Conservation (phyloP, 2,329 filamentous ascomycete species). For the Colletotrichum somersetense region DNA sequence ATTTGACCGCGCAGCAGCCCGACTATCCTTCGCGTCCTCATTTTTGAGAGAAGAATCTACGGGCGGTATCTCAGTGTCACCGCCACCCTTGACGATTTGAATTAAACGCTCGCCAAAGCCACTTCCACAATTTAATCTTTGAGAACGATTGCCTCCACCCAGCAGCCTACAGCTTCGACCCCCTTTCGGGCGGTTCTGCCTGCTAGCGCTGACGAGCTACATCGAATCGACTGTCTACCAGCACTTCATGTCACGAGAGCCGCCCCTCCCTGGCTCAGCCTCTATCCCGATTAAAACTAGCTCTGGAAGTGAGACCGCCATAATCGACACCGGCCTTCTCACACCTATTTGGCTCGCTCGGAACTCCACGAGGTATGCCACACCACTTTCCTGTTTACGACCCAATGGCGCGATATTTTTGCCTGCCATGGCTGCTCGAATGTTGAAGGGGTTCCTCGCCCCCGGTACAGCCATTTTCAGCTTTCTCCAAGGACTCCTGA, state of each 20-base stretch:
- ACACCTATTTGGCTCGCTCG: background rate
- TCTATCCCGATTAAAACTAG: constrained; percentile 8
- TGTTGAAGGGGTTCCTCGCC: background rate
- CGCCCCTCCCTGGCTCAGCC: background rate
- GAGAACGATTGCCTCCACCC: background rate
- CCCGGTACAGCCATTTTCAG: background rate
- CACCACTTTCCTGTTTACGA: background rate
- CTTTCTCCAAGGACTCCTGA: background rate
- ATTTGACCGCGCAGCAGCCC: background rate
- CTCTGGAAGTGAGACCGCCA: constrained; percentile 14
- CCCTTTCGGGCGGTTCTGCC: background rate
- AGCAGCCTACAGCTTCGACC: background rate
- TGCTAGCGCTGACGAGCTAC: background rate
- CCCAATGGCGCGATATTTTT: background rate
- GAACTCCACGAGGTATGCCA: background rate
- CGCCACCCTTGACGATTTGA: constrained; percentile 18
- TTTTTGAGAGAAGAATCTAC: constrained; percentile 3
- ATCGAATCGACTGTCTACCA: background rate
- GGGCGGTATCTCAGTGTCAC: constrained; percentile 3
- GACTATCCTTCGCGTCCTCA: constrained; percentile 4
- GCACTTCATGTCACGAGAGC: background rate
- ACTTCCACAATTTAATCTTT: background rate
- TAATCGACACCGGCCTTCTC: background rate
- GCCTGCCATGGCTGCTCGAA: background rate
- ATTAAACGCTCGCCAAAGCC: constrained; percentile 14